Percentiles rank a stretch among this genome's conserved stretches.
phyloP scores from a whole-genome alignment of 345 rosid species.

The Gossypium australe region DNA sequence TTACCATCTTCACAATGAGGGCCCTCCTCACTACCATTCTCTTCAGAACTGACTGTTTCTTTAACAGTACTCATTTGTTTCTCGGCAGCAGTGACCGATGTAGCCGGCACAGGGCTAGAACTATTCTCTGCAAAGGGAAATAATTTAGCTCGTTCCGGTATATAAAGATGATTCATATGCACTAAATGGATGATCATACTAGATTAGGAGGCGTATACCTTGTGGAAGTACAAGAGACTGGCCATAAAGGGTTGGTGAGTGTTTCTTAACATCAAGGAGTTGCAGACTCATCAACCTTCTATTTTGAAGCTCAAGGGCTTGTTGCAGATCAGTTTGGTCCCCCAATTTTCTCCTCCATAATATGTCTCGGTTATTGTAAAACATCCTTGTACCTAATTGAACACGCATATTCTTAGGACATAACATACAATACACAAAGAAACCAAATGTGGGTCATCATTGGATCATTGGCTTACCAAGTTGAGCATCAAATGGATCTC shows the following conservation, averaged over 20 bases:
- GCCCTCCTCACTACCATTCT: constrained; percentile 30
- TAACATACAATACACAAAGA: not conserved
- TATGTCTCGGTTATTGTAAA: constrained; percentile 58
- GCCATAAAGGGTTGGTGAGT: constrained; percentile 47
- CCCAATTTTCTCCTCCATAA: constrained; percentile 72
- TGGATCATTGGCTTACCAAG: constrained; percentile 33
- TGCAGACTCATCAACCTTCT: constrained; percentile 74
- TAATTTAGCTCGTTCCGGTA: not conserved
- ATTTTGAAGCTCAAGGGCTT: constrained; percentile 71
- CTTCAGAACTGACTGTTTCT: constrained; percentile 28
- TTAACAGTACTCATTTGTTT: constrained; percentile 23
- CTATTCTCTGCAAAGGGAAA: constrained; percentile 33
- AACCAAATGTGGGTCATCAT: not conserved
- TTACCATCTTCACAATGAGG: constrained; percentile 24
- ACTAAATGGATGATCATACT: not conserved
- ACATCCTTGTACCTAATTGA: constrained; percentile 54
- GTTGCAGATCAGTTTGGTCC: constrained; percentile 66
- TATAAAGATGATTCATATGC: not conserved
- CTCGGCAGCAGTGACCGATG: constrained; percentile 17
- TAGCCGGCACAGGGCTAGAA: constrained; percentile 25
- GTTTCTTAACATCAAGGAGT: constrained; percentile 77
- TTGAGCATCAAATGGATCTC: constrained; percentile 50
- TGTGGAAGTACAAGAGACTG: constrained; percentile 35
- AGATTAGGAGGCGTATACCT: constrained; percentile 22
- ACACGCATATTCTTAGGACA: not conserved